Percentiles rank a stretch among this genome's conserved stretches.
Conservation (phyloP, 1,139 yeast genomes). For the Kodamaea sp. region DNA sequence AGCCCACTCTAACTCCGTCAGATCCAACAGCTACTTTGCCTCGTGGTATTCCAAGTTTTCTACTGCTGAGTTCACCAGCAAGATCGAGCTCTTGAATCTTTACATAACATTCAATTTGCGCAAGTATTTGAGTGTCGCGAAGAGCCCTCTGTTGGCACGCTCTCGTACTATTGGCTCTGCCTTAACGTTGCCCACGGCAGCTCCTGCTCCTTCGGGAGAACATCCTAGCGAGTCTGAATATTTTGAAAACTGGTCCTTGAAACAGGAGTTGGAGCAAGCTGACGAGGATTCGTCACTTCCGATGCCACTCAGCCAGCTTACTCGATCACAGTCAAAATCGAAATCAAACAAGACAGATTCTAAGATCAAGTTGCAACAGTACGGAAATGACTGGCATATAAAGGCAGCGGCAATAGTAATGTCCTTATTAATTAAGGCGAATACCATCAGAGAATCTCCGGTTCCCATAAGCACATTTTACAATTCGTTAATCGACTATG, state of each 20-base stretch:
- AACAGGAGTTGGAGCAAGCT: conserved; percentile 17
- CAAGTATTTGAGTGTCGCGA: conserved; percentile 37
- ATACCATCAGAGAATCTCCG: conserved; percentile 35
- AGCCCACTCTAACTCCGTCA: conserved; percentile 47
- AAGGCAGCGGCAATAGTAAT: conserved; percentile 63
- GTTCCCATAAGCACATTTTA: conserved; percentile 63
- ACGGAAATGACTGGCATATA: conserved; percentile 82
- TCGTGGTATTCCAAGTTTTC: conserved; percentile 59
- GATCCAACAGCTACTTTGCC: conserved; percentile 46
- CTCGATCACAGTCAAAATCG: conserved; percentile 9
- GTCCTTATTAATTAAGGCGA: conserved; percentile 57
- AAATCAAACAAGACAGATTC: conserved; percentile 30
- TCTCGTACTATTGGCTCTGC: conserved; percentile 1
- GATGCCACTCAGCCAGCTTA: neutral
- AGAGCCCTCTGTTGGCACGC: conserved; percentile 30
- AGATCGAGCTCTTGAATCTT: conserved; percentile 59
- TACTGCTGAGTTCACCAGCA: conserved; percentile 38
- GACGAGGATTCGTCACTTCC: conserved; percentile 1
- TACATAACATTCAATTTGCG: conserved; percentile 65
- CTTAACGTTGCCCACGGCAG: neutral
- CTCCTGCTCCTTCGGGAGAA: neutral
- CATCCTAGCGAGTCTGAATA: conserved; percentile 15
- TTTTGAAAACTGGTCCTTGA: conserved; percentile 16
- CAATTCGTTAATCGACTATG: conserved; percentile 78
- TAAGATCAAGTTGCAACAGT: conserved; percentile 59